These are phyloP conservation scores for Talaromyces sp. DNA, from an alignment of 2,329 filamentous ascomycete genomes.

Conservation along the genomic window DNA sequence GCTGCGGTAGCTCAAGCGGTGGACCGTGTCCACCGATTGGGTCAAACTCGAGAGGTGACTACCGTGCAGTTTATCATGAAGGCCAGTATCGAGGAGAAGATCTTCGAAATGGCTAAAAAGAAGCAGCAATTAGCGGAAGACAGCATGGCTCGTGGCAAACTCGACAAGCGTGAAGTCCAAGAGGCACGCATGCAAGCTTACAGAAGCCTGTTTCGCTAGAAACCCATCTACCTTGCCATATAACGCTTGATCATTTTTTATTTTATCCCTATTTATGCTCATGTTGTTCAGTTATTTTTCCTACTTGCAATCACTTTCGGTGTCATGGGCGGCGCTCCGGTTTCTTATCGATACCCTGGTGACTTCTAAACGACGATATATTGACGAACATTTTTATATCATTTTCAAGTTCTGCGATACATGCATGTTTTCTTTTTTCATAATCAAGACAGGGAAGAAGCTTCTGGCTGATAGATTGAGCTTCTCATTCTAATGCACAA, in stretches of 20 bases:
- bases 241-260: not conserved
- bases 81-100: conserved; percentile 89
- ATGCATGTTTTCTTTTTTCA: not conserved
- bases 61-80: conserved; percentile 88
- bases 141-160: conserved; percentile 68
- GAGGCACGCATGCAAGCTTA: conserved; percentile 63
- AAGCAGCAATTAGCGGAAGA: conserved; percentile 88
- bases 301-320: conserved; percentile 15
- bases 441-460: not conserved
- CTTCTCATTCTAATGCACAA: not conserved
- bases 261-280: not conserved
- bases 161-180: conserved; percentile 59
- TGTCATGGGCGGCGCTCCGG: conserved; percentile 13
- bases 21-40: conserved; percentile 86
- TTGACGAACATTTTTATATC: conserved; percentile 14
- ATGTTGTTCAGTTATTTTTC: conserved; percentile 16
- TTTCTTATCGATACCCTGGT: conserved; percentile 19
- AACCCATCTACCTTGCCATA: not conserved
- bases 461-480: conserved; percentile 12
- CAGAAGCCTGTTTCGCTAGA: conserved; percentile 54
- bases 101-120: conserved; percentile 83
- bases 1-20: conserved; percentile 91
- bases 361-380: conserved; percentile 17
- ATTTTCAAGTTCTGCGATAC: not conserved
- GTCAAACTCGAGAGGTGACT: conserved; percentile 83